Conservation (phyloP, 2,329 filamentous ascomycete species). For the Alternaria triticimaculans region DNA sequence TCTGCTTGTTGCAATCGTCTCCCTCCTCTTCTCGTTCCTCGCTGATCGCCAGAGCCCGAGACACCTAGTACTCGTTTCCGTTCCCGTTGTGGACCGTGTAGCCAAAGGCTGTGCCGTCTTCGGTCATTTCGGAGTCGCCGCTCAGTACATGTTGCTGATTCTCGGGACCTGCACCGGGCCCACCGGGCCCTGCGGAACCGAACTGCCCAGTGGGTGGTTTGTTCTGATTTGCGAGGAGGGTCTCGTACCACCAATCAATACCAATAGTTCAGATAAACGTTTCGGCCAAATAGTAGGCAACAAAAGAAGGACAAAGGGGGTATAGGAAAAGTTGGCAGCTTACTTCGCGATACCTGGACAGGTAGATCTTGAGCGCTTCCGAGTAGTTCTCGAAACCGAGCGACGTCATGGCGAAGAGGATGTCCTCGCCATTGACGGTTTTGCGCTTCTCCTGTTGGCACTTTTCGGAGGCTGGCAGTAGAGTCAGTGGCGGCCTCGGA, state of each 20-base stretch:
- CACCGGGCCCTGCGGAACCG: constrained; percentile 43
- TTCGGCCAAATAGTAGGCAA: constrained; percentile 49
- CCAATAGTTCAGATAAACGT: constrained; percentile 57
- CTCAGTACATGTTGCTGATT: constrained; percentile 53
- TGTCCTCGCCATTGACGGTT: constrained; percentile 98
- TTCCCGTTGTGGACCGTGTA: constrained; percentile 52
- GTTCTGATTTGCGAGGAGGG: constrained; percentile 76
- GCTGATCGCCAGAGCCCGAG: constrained; percentile 24
- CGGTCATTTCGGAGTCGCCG: constrained; percentile 53
- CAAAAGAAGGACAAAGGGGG: constrained; percentile 40
- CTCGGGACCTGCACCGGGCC: constrained; percentile 46
- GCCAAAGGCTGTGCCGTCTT: constrained; percentile 52
- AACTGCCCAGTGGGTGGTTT: constrained; percentile 58
- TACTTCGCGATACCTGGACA: constrained; percentile 97
- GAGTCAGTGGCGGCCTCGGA: constrained; percentile 5
- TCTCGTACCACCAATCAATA: constrained; percentile 67
- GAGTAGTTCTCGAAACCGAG: constrained; percentile 99
- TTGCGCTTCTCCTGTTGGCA: constrained; percentile 99
- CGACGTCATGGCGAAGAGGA: constrained; percentile 98
- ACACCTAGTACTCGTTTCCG: constrained; percentile 48
- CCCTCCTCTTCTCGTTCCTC: background rate
- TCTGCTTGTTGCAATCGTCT: constrained; percentile 6
- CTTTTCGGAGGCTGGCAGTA: constrained; percentile 84
- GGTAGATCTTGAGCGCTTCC: constrained; percentile 96
- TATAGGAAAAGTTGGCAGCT: constrained; percentile 55